Base-by-base conservation (phyloP, 1,284 basidiomycete species). In the Marasmius oreades region DNA sequence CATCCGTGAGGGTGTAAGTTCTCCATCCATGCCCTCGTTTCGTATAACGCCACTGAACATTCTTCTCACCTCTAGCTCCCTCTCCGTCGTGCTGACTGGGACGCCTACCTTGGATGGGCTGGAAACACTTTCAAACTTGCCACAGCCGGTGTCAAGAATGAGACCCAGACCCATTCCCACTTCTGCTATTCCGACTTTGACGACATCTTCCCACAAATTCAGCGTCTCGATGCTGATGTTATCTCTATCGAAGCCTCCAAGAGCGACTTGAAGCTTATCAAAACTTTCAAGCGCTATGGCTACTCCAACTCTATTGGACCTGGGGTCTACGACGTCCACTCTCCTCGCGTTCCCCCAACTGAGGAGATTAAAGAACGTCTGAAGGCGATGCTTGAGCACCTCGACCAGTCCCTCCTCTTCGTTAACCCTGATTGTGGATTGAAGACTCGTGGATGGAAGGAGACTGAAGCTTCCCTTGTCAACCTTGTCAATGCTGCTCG, bases 221-320 rank as follows among this genome's bases (percentile, higher is more conserved):
- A 97, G 76, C 88, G 91, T 66, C 90, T 99, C 61, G 97, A 99
- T 70, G 95, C 96, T 66, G 97, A 99, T 75, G 95, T 98, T 75
- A 98, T 99, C 80, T 98, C 95, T 55, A 98, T 99, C 70, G 96
- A 98, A 78, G 95, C 95, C 59, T 95, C 93, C 63, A 97, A 97
- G 90, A 90, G 88, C 68, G 94, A 96, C 82, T 89, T 97, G 86
- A 98, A 99, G 82, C 85, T 99, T 61, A 82, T 99, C 68, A 85
- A 89, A 63, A 94, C 94, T 67, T 99, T 99, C 90, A 88, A 93
- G 82, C 81, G 91, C 63, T 92, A 93, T 75, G 92, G 93, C 56
- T 99, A 99, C 84, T 92, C 93, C 59, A 98, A 97, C 83, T 86
- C 94, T 79, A 98, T 99, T 70, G 97, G 97, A 62, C 96, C 97